Percentiles rank a stretch among this genome's conserved stretches.
These are phyloP conservation scores for Aspergillus bombycis DNA, from an alignment of 2,329 filamentous ascomycete species.

Conservation along the genomic window DNA sequence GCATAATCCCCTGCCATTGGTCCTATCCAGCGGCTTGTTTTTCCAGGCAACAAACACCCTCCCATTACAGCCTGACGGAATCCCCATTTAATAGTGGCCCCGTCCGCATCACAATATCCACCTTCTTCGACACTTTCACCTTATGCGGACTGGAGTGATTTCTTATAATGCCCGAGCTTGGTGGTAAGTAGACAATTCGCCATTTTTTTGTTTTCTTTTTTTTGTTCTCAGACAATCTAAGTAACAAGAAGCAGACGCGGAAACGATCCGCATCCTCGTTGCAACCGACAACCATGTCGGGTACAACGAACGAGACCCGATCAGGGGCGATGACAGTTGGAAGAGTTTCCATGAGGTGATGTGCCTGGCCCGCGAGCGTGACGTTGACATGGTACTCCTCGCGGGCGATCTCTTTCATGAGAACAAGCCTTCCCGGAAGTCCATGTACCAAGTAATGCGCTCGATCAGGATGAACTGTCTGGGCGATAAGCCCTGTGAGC, in stretches of 20 bases:
- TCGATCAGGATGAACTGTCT: conserved; percentile 91
- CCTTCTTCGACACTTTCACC: neutral
- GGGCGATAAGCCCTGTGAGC: conserved; percentile 91
- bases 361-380: conserved; percentile 79
- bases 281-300: conserved; percentile 98
- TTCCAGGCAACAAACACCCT: conserved; percentile 12
- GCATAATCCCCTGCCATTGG: neutral
- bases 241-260: conserved; percentile 52
- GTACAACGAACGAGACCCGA: conserved; percentile 88
- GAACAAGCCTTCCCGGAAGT: conserved; percentile 93
- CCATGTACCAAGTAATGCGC: conserved; percentile 97
- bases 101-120: neutral
- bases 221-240: neutral
- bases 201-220: neutral
- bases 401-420: conserved; percentile 97
- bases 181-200: conserved; percentile 28
- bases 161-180: conserved; percentile 29
- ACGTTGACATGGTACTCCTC: conserved; percentile 97
- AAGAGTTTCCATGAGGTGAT: conserved; percentile 94
- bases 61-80: conserved; percentile 3
- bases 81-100: neutral
- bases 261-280: conserved; percentile 92
- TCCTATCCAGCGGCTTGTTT: neutral
- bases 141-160: neutral
- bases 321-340: conserved; percentile 97